These are phyloP conservation scores for Golubevia sp. DNA, from an alignment of 1,284 basidiomycete genomes.

Conservation along the genomic window DNA sequence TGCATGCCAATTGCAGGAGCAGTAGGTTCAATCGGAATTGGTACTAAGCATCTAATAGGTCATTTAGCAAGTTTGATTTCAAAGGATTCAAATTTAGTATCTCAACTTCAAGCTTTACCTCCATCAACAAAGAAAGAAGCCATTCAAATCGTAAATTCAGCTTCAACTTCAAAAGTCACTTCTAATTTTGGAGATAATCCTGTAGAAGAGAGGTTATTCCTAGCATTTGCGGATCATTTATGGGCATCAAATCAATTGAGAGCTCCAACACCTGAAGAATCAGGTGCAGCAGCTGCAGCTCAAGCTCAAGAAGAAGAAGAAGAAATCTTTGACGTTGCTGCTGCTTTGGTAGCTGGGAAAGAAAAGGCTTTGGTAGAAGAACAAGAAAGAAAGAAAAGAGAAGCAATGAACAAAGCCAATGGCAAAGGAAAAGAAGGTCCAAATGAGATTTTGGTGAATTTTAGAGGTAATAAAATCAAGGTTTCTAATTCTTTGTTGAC, in stretches of 20 bases:
- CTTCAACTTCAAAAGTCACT: not conserved
- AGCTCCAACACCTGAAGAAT: not conserved
- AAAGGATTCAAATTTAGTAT: too few species aligned
- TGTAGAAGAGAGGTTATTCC: not conserved
- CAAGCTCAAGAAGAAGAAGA: constrained; percentile 39
- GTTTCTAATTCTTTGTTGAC: too few species aligned
- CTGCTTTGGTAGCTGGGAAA: constrained; percentile 45
- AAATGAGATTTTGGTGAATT: too few species aligned
- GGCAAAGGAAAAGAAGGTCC: too few species aligned
- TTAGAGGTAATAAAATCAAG: too few species aligned
- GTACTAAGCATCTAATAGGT: too few species aligned
- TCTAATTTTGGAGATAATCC: not conserved
- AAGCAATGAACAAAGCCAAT: constrained; percentile 16
- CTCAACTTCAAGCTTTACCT: too few species aligned
- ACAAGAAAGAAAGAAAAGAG: constrained; percentile 24
- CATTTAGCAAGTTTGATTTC: too few species aligned
- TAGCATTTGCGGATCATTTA: not conserved
- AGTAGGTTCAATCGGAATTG: too few species aligned
- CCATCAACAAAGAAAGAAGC: too few species aligned
- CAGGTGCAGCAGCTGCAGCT: not conserved
- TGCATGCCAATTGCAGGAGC: constrained; percentile 8
- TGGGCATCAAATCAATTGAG: not conserved
- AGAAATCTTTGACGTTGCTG: constrained; percentile 54
- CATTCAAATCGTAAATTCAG: too few species aligned
- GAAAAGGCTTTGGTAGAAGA: constrained; percentile 36